Conservation (phyloP, 2,329 filamentous ascomycete genomes). For the Aureobasidium leucospermi region DNA sequence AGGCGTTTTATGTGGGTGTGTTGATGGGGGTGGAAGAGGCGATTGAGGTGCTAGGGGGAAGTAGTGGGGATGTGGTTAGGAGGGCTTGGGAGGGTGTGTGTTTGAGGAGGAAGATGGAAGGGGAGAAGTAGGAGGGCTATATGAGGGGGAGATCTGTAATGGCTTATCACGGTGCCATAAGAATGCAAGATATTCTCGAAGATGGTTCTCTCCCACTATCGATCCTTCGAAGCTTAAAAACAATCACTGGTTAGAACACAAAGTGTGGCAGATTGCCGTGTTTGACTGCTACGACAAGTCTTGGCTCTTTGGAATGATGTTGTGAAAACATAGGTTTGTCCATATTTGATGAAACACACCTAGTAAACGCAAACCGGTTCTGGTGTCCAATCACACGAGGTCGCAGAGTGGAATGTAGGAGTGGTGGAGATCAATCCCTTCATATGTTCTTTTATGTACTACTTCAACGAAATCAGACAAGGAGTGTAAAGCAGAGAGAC, state of each 20-base stretch:
- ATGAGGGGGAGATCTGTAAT: not conserved
- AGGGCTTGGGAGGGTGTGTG: constrained; percentile 39
- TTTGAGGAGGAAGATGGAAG: constrained; percentile 29
- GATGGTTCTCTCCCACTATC: too few relatives aligned
- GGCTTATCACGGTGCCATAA: too few relatives aligned
- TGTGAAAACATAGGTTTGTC: too few relatives aligned
- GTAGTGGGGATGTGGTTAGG: constrained; percentile 39
- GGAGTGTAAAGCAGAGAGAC: too few relatives aligned
- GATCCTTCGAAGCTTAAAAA: too few relatives aligned
- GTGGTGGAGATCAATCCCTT: not conserved
- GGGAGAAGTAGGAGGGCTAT: not conserved
- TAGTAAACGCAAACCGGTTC: too few relatives aligned
- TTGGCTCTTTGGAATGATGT: too few relatives aligned
- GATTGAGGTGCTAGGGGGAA: constrained; percentile 30
- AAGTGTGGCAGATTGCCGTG: too few relatives aligned
- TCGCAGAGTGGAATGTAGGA: not conserved
- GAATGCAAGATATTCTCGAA: too few relatives aligned
- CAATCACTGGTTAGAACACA: too few relatives aligned
- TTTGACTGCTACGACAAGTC: too few relatives aligned
- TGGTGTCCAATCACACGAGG: not conserved
- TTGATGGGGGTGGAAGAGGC: constrained; percentile 39
- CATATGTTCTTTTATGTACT: not conserved
- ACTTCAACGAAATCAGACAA: too few relatives aligned
- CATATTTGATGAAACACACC: not conserved
- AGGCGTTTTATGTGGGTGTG: constrained; percentile 36